Evolutionary conservation across 1,139 yeast genomes (phyloP).

Genomic region (Geotrichum carabidarum): DNA sequence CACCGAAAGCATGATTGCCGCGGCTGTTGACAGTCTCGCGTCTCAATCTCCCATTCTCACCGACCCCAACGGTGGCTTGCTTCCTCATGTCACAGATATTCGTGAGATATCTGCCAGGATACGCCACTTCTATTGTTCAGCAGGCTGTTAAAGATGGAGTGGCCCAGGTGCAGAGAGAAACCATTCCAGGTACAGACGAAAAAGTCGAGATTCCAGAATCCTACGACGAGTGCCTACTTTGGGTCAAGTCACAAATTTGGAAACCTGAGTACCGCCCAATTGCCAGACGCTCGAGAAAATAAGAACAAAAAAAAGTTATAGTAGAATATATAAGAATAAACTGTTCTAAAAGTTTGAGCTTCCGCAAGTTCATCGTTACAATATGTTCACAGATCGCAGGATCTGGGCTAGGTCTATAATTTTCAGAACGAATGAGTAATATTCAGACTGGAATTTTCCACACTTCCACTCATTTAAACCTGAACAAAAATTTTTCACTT

Average conservation of each 20-base stretch:
- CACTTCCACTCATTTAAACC: not conserved
- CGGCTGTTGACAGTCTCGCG: constrained; percentile 90
- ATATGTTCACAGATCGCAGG: no score
- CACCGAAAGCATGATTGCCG: constrained; percentile 86
- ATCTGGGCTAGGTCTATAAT: no score
- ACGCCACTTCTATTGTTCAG: constrained; percentile 87
- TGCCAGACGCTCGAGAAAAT: constrained; percentile 37
- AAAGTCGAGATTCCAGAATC: constrained; percentile 75
- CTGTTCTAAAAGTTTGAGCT: no score
- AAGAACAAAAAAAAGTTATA: no score
- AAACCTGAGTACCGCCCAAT: constrained; percentile 83
- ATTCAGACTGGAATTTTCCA: no score
- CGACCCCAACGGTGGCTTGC: constrained; percentile 77
- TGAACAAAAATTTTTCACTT: not conserved
- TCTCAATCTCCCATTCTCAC: constrained; percentile 66
- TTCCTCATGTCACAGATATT: constrained; percentile 83
- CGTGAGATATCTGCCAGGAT: constrained; percentile 83
- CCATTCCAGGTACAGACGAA: constrained; percentile 44
- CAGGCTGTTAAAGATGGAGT: constrained; percentile 82
- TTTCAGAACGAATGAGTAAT: no score
- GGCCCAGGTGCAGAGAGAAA: constrained; percentile 63
- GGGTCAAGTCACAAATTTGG: constrained; percentile 98
- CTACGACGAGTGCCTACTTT: constrained; percentile 67
- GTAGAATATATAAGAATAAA: no score
- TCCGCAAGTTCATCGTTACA: no score